Base-by-base conservation (phyloP, 768 basidiomycete species). In the Saitozyma sp. region DNA sequence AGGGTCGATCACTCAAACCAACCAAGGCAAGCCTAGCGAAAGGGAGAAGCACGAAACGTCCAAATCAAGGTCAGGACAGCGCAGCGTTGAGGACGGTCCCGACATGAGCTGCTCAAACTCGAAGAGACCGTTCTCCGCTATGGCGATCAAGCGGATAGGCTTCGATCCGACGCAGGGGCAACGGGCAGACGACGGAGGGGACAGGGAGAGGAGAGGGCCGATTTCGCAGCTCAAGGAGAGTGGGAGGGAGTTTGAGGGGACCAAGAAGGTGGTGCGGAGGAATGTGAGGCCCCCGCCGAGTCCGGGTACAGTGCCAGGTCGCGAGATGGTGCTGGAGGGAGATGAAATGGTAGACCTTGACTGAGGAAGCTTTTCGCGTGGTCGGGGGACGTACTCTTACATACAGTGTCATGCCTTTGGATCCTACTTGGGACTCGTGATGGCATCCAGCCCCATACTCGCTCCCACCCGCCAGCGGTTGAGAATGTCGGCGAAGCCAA, bases 1-100 rank as follows among this genome's bases (percentile, higher is more conserved):
- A 54, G 90, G 90, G 0, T 82, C 29, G 29, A 29, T 29, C 29
- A 89, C n/a, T 88, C 88, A 61, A 88, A 38, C 14, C 9, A 49
- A 42, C 1, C 19, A 51, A 9, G 19, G 16, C 20, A 46, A 29
- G 39, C 13, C 29, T 38, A 49, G 29, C 11, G n/a, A 50, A 45
- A 50, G 38, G 39, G 38, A 50, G 16, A 29, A 50, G 50, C 29
- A 39, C n/a, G 53, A 86, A 2, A 89, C 89, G 73, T 89, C 87
- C 19, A 87, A 83, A 66, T 87, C 87, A 7, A 38, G n/a, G 38
- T 14, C 50, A 39, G 20, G 85, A 85, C 65, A 84, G 90, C 56
- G 83, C 83, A 75, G 65, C 86, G 42, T 54, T 63, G 84, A 81
- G 58, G 88, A 87, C 9, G 81, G 86, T 62, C 66, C 57, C 52